phyloP scores from a whole-genome alignment of 805 yeast genomes.

The Zygosaccharomyces bisporus region DNA sequence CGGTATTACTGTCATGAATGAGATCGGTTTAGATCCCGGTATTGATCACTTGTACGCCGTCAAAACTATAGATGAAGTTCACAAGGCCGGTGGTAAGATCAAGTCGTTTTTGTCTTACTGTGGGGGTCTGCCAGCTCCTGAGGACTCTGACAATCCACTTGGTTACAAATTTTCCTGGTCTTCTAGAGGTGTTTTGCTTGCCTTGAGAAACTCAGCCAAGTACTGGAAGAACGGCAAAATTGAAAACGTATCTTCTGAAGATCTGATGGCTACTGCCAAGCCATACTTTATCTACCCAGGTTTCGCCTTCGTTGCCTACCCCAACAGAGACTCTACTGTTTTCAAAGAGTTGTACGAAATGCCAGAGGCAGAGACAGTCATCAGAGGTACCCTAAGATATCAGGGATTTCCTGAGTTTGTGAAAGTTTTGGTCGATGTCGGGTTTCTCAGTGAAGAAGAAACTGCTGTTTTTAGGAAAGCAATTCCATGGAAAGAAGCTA shows the following conservation, averaged over 20 bases:
- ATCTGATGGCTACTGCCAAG: constrained; percentile 89
- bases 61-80: constrained; percentile 97
- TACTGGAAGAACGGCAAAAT: constrained; percentile 84
- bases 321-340: constrained; percentile 95
- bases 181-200: constrained; percentile 94
- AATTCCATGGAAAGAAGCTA: constrained; percentile 85
- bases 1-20: constrained; percentile 97
- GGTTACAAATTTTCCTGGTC: constrained; percentile 99
- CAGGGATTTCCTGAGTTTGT: constrained; percentile 99
- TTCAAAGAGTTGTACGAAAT: constrained; percentile 88
- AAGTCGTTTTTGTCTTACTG: constrained; percentile 93
- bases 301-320: constrained; percentile 89
- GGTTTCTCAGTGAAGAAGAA: constrained; percentile 79
- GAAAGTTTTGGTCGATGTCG: constrained; percentile 90
- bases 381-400: constrained; percentile 96
- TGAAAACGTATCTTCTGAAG: constrained; percentile 78
- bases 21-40: constrained; percentile 98
- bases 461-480: constrained; percentile 53
- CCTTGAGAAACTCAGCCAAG: constrained; percentile 88
- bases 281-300: constrained; percentile 97
- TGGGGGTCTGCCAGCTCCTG: constrained; percentile 99
- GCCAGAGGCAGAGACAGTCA: constrained; percentile 95
- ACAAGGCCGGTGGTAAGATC: constrained; percentile 84
- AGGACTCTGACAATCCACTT: constrained; percentile 93
- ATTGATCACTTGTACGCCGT: constrained; percentile 97